Conservation (phyloP, 2,329 filamentous ascomycete species). For the Chalara sp. region DNA sequence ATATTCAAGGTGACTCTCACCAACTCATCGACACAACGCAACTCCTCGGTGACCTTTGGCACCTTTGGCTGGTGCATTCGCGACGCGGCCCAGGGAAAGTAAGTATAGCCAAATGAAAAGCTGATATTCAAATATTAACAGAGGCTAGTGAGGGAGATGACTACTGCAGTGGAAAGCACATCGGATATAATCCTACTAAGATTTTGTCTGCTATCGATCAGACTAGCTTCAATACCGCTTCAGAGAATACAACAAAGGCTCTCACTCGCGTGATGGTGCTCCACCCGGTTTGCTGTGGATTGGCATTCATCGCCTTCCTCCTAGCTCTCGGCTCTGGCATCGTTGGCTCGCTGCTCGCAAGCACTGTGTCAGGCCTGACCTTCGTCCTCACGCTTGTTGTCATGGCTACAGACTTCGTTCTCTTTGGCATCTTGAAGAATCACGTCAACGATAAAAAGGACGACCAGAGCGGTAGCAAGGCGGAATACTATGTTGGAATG, state of each 20-base stretch:
- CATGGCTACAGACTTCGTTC: constrained; percentile 49
- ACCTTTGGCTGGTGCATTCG: constrained; percentile 53
- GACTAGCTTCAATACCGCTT: constrained; percentile 33
- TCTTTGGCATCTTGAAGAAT: constrained; percentile 46
- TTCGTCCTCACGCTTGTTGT: constrained; percentile 42
- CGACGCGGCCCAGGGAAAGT: constrained; percentile 21
- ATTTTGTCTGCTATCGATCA: constrained; percentile 34
- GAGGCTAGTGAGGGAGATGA: constrained; percentile 27
- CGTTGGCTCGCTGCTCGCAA: constrained; percentile 44
- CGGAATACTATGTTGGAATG: constrained; percentile 46
- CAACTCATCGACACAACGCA: constrained; percentile 27
- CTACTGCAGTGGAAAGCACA: constrained; percentile 37
- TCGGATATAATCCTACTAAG: constrained; percentile 50
- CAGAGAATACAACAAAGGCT: constrained; percentile 37
- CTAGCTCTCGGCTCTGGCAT: constrained; percentile 45
- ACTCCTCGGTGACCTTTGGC: constrained; percentile 43
- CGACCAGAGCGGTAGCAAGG: constrained; percentile 28
- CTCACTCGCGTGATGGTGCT: constrained; percentile 55
- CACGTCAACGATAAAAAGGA: constrained; percentile 41
- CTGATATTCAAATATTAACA: neutral
- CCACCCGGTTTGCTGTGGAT: constrained; percentile 51
- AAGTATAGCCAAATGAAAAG: constrained; percentile 9
- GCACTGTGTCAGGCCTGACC: constrained; percentile 41
- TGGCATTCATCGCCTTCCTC: constrained; percentile 53
- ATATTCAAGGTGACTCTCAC: constrained; percentile 45